Evolutionary conservation across 371 early-diverging fungal genomes (phyloP).

Genomic region (Apophysomyces variabilis): DNA sequence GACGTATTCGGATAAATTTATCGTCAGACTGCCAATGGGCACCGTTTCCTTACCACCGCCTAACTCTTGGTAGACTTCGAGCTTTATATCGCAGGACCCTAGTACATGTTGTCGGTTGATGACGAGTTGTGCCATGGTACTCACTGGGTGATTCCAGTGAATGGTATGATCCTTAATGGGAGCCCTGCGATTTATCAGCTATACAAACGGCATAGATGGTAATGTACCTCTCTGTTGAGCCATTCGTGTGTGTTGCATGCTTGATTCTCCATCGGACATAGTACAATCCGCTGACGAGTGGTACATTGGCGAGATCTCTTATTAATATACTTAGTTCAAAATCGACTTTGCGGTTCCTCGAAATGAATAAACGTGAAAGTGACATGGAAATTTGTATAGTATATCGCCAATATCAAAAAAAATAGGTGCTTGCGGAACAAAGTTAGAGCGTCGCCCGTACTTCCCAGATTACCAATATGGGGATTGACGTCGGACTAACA

Average conservation of each 20-base stretch:
- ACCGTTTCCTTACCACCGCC: slow-evolving; percentile 57
- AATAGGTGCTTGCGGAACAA: too few species aligned
- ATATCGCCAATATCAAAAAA: neutral
- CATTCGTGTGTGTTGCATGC: slow-evolving; percentile 30
- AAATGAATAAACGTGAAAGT: slow-evolving; percentile 53
- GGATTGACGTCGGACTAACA: too few species aligned
- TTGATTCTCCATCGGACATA: slow-evolving; percentile 37
- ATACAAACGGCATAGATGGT: slow-evolving; percentile 1
- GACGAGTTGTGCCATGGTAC: slow-evolving; percentile 43
- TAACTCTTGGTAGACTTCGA: slow-evolving; percentile 62
- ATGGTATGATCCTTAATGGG: slow-evolving; percentile 62
- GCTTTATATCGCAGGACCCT: slow-evolving; percentile 60
- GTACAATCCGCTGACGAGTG: slow-evolving; percentile 42
- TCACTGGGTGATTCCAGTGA: slow-evolving; percentile 51
- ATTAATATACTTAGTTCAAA: slow-evolving; percentile 54
- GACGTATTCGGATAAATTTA: slow-evolving; percentile 56
- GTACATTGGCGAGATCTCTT: slow-evolving; percentile 65
- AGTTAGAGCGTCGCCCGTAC: too few species aligned
- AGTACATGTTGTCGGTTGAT: slow-evolving; percentile 62
- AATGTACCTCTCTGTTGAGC: slow-evolving; percentile 29
- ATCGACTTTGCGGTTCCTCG: slow-evolving; percentile 61
- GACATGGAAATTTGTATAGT: slow-evolving; percentile 22
- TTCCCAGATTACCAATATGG: too few species aligned
- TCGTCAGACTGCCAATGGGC: slow-evolving; percentile 51
- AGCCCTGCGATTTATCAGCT: slow-evolving; percentile 30